phyloP scores from a whole-genome alignment of 2,329 filamentous ascomycete genomes.

The Furcasterigmium sp. region DNA sequence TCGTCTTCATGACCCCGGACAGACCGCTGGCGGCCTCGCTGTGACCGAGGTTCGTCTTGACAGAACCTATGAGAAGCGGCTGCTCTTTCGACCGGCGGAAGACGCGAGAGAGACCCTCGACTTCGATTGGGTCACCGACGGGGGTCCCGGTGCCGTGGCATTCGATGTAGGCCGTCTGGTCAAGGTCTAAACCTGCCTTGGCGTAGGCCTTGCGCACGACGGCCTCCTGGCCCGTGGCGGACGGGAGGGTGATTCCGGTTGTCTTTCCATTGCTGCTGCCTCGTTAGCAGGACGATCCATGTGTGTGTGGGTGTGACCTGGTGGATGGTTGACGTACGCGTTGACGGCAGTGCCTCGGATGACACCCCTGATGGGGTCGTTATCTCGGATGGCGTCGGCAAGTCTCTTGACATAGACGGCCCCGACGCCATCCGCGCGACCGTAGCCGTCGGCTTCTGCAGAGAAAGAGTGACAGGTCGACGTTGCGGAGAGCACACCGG shows the following conservation, averaged over 20 bases:
- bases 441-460: slow-evolving; percentile 42
- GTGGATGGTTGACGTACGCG: too few species aligned
- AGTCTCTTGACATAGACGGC: slow-evolving; percentile 41
- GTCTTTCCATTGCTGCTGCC: slow-evolving; percentile 17
- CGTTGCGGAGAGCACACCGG: slow-evolving; percentile 30
- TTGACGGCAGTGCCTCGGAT: slow-evolving; percentile 14
- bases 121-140: slow-evolving; percentile 31
- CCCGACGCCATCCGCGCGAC: slow-evolving; percentile 45
- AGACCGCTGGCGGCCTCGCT: slow-evolving; percentile 20
- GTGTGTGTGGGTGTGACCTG: too few species aligned
- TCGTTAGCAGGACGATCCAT: too few species aligned
- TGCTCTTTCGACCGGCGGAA: slow-evolving; percentile 5
- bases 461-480: slow-evolving; percentile 33
- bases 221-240: slow-evolving; percentile 16
- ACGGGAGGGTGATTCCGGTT: slow-evolving; percentile 32
- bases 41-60: slow-evolving; percentile 23
- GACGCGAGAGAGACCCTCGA: slow-evolving; percentile 17
- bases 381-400: slow-evolving; percentile 30
- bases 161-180: slow-evolving; percentile 15
- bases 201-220: slow-evolving; percentile 21
- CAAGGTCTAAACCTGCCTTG: slow-evolving; percentile 4
- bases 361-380: slow-evolving; percentile 18
- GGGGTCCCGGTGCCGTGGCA: slow-evolving; percentile 33
- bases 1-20: slow-evolving; percentile 19
- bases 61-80: slow-evolving; percentile 9